phyloP scores from a whole-genome alignment of 2,329 filamentous ascomycete genomes.

The Xylariaceae sp. region DNA sequence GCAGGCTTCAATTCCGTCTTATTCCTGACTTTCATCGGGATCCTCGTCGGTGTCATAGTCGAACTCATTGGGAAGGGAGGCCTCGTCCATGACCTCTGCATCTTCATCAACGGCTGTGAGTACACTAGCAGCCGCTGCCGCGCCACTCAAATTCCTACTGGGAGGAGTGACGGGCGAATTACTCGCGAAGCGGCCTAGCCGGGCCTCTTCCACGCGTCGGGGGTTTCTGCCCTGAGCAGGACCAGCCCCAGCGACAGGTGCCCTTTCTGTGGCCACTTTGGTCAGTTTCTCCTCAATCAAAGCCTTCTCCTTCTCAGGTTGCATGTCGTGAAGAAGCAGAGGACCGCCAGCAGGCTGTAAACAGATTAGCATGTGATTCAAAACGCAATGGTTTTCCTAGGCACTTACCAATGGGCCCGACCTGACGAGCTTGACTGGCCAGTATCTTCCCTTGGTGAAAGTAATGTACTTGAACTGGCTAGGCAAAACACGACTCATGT shows the following conservation, averaged over 20 bases:
- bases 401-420: conserved; percentile 53
- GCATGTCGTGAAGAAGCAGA: conserved; percentile 80
- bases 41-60: conserved; percentile 65
- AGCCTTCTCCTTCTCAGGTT: conserved; percentile 70
- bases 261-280: conserved; percentile 63
- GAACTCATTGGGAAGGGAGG: conserved; percentile 64
- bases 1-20: background rate
- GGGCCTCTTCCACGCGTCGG: conserved; percentile 33
- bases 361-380: conserved; percentile 37
- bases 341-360: conserved; percentile 83
- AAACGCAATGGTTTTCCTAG: background rate
- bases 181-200: conserved; percentile 26
- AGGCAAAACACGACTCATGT: conserved; percentile 92
- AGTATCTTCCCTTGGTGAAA: conserved; percentile 85
- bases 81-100: conserved; percentile 67
- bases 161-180: conserved; percentile 24
- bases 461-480: conserved; percentile 92
- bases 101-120: conserved; percentile 86
- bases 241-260: conserved; percentile 45
- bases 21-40: conserved; percentile 45
- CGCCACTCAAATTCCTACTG: conserved; percentile 40
- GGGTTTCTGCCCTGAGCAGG: conserved; percentile 22
- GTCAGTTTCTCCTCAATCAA: conserved; percentile 89
- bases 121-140: conserved; percentile 70
- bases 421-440: conserved; percentile 63